Base-by-base conservation (phyloP, 805 yeast genomes). In the Candida quercuum region DNA sequence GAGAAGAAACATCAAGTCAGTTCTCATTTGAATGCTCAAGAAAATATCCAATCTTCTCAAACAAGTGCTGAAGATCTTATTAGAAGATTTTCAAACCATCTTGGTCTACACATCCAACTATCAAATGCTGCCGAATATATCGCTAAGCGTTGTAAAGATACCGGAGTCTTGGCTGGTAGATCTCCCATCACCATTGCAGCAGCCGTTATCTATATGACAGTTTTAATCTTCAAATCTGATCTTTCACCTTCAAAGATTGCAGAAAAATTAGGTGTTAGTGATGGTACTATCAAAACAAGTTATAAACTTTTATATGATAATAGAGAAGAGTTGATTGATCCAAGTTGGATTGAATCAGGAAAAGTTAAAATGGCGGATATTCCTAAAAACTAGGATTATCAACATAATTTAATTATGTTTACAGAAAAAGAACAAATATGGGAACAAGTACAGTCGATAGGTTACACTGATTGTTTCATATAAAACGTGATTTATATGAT, bases 171-270 rank as follows among this genome's bases (percentile, higher is more conserved):
- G 54, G 97, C 95, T 14, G 98, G 99, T 52, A 76, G 96, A 49
- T 86, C 96, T 3, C 99, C 99, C 21, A 89, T 89, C 38, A 91
- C 99, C 26, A 87, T 93, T 55, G 97, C 98, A 0, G 98, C 98
- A 7, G 94, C 97, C 1, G 95, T 93, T 5, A 91, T 93, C 34
- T 93, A 91, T 63, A 81, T 93, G 85, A 86, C 96, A 6, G 84
- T 91, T 4, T 67, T 86, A n/a, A 65, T 93, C n/a, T 89, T 89
- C 58, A 84, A 84, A 32, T 80, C 81, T 25, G 83, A 78, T 36
- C 67, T 86, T 26, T 69, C 84, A 3, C 89, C 96, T 1, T 64
- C 82, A 2, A 83, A 78, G 53, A 91, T 93, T 39, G 86, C 95
- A 11, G 96, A 87, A 49, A 85, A 85, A 51, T 77, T 96, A 14